Evolutionary conservation across 1,284 basidiomycete species (phyloP).

Genomic region (Papiliotrema nemorosa): DNA sequence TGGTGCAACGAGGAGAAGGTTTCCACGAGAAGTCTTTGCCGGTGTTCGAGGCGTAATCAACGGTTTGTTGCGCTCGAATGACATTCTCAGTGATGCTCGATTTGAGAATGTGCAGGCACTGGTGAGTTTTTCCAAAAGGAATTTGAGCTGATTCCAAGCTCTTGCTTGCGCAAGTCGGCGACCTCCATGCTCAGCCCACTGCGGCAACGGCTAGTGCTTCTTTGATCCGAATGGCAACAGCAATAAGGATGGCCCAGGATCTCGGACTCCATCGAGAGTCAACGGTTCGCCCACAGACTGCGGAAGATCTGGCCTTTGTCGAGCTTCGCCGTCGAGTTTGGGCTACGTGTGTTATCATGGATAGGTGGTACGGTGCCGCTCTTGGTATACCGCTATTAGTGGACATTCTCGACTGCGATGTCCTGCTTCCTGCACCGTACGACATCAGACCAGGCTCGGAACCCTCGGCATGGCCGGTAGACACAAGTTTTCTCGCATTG

Average conservation of each 20-base stretch:
- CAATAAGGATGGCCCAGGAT: constrained; percentile 91
- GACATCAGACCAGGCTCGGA: constrained; percentile 54
- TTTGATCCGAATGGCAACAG: constrained; percentile 47
- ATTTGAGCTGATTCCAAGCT: constrained; percentile 18
- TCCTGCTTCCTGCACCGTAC: constrained; percentile 70
- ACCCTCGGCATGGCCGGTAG: constrained; percentile 56
- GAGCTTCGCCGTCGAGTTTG: constrained; percentile 81
- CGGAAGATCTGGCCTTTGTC: constrained; percentile 53
- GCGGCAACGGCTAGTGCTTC: constrained; percentile 47
- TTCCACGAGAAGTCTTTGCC: constrained; percentile 77
- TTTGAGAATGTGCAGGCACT: constrained; percentile 86
- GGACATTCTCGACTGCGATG: constrained; percentile 89
- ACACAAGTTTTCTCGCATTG: constrained; percentile 23
- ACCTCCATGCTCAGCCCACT: constrained; percentile 48
- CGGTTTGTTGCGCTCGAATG: constrained; percentile 78
- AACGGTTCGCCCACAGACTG: constrained; percentile 24
- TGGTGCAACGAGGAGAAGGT: constrained; percentile 77
- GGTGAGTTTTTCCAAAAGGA: constrained; percentile 51
- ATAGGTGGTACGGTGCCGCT: constrained; percentile 64
- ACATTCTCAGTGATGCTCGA: constrained; percentile 80
- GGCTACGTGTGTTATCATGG: constrained; percentile 85
- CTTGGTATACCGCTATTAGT: constrained; percentile 68
- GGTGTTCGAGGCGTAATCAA: constrained; percentile 80
- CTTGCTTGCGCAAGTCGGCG: constrained; percentile 47
- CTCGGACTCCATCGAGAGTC: constrained; percentile 76